Base-by-base conservation (phyloP, 2,329 filamentous ascomycete genomes). In the Keithomyces neogunnii region DNA sequence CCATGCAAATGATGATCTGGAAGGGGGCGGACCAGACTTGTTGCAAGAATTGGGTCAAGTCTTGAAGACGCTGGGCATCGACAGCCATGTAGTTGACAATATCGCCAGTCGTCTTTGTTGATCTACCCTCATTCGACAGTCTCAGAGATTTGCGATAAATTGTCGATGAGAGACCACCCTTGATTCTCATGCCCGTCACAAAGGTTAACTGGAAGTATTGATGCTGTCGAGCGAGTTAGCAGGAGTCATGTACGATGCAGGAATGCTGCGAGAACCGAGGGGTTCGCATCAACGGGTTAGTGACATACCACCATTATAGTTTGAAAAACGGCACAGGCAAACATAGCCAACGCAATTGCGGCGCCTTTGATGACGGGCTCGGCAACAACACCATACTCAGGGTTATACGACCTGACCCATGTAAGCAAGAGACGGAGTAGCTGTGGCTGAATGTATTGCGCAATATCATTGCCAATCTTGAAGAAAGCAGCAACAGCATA, bases 41-140 rank as follows among this genome's bases (percentile, higher is more conserved):
- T 65, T 95, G 91, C 19, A 89, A 90, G 65, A 93, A 99, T 63
- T 99, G 95, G 2, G 92, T 89, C 52, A 99, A 74, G 69, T 99
- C 93, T 62, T 96, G 88, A 19, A 99, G 78, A 57, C 95, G 86
- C 69, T 99, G 93, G 11, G 92, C 92, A 66, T 99, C 93, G 8
- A 99, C 92, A 45, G 95, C 93, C 92, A 99, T 99, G 70, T 96
- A 93, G 66, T 99, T 99, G 66, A 99, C 93, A 63, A 99, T 97
- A 63, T 99, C 95, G 52, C 93, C 93, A 0, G 93, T 99, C 0
- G 89, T 88, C 71, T 97, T 96, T 44, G 84, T 72, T 2, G 90
- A 80, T 50, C 92, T 82, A 7, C 93, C 93, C 70, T 99, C 93
- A 61, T 95, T 97, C 4, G 92, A 97, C 19, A 99, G 76, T 56